Conservation (phyloP, 345 rosid species). For the Rhodamnia rubescens region DNA sequence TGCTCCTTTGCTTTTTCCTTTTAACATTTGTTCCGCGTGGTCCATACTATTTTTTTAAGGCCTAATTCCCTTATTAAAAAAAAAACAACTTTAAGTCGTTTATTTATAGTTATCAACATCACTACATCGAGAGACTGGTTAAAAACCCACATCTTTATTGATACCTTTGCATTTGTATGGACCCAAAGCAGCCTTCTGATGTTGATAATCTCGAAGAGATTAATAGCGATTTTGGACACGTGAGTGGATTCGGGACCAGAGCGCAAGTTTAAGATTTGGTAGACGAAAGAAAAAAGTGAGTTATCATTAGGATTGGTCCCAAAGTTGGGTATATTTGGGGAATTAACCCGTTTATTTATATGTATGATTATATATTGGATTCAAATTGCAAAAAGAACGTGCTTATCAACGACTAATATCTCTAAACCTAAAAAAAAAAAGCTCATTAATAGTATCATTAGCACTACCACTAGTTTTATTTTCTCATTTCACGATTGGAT, state of each 20-base stretch:
- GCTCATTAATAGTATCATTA: not conserved
- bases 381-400: not conserved
- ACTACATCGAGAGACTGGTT: rapidly evolving
- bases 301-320: not conserved
- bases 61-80: not conserved
- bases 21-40: not conserved
- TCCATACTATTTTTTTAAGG: not conserved
- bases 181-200: rapidly evolving
- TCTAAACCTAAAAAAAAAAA: not conserved
- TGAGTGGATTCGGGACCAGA: rapidly evolving
- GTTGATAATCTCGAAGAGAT: not conserved
- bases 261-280: not conserved
- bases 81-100: not conserved
- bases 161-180: not conserved
- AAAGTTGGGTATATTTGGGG: not conserved
- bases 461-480: not conserved
- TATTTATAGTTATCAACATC: not conserved
- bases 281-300: not conserved
- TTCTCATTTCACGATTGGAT: no score
- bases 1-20: not conserved
- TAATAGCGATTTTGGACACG: not conserved
- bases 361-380: not conserved
- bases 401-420: not conserved
- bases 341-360: not conserved
- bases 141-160: rapidly evolving